These are phyloP conservation scores for Aspergillus pseudotamarii DNA, from an alignment of 2,329 filamentous ascomycete genomes.

Conservation along the genomic window DNA sequence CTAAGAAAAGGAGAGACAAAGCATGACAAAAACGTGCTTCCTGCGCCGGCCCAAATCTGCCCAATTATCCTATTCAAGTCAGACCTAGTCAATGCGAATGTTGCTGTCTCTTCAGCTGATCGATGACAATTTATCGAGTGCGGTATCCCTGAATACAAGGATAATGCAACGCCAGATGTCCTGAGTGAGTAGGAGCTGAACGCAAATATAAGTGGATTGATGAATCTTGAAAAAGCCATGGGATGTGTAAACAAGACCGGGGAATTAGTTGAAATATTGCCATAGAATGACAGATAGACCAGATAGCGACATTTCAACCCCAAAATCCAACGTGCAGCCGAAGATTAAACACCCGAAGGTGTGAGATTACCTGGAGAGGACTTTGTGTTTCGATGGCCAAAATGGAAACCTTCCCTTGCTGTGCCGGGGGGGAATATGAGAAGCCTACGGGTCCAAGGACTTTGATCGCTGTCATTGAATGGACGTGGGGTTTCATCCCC, in stretches of 20 bases:
- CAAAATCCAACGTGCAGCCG: not conserved
- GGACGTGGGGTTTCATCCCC: not conserved
- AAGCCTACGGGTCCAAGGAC: constrained; percentile 17
- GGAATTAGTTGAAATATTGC: not conserved
- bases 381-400: constrained; percentile 24
- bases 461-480: constrained; percentile 7
- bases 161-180: not conserved
- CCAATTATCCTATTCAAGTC: not conserved
- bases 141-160: not conserved
- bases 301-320: not conserved
- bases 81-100: not conserved
- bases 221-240: not conserved
- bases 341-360: not conserved
- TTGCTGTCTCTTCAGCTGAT: not conserved
- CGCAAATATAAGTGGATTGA: not conserved
- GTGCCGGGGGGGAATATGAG: constrained; percentile 10
- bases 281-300: not conserved
- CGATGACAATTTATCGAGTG: not conserved
- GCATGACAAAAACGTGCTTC: not conserved
- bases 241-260: not conserved
- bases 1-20: not conserved
- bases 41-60: not conserved
- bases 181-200: not conserved
- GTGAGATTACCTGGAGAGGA: constrained; percentile 25
- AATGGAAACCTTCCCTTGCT: constrained; percentile 5